Evolutionary conservation across 2,329 filamentous ascomycete species (phyloP).

Genomic region (Laburnicola sp.): DNA sequence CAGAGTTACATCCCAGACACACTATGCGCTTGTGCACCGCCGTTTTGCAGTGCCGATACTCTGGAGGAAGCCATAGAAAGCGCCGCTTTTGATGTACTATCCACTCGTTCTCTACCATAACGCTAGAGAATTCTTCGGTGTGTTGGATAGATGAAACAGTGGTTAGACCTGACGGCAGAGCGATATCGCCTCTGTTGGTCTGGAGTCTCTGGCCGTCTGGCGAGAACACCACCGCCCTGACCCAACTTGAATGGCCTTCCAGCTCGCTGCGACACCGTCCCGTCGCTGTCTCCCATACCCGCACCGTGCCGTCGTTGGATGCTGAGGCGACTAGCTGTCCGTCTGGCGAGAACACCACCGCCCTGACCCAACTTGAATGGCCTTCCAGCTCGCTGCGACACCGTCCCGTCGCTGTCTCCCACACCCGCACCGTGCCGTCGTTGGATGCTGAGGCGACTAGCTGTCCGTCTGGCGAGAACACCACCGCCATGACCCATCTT

Average conservation of each 20-base stretch:
- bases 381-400: too few species aligned
- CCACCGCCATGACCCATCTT: too few species aligned
- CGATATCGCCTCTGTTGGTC: conserved; percentile 6
- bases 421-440: too few species aligned
- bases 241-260: background rate
- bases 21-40: conserved; percentile 4
- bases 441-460: too few species aligned
- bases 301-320: background rate
- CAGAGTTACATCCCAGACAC: conserved; percentile 4
- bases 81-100: conserved; percentile 1
- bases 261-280: too few species aligned
- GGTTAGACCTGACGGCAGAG: background rate
- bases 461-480: too few species aligned
- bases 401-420: too few species aligned
- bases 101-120: background rate
- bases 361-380: too few species aligned
- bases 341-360: too few species aligned
- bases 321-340: background rate
- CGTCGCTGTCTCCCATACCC: too few species aligned
- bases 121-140: conserved; percentile 1
- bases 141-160: background rate
- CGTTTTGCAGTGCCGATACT: conserved; percentile 1
- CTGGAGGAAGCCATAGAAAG: conserved; percentile 10
- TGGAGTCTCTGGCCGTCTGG: conserved; percentile 5
- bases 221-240: conserved; percentile 4